These are phyloP conservation scores for Triticum monococcum DNA, from an alignment of 176 grass and related monocot genomes.

Conservation along the genomic window DNA sequence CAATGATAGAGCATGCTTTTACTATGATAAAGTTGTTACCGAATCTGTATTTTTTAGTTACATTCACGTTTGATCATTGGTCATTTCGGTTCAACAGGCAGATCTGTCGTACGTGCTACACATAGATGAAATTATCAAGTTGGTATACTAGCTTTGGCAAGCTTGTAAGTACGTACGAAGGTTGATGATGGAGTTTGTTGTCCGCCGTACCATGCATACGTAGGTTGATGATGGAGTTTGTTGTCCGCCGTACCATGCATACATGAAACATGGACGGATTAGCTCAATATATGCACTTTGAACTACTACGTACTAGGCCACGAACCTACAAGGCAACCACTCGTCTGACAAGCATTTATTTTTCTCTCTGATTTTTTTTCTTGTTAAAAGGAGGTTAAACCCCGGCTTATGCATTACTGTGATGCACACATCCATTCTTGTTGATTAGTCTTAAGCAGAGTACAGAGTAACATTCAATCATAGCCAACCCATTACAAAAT, in stretches of 20 bases:
- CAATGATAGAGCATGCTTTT: constrained; percentile 4
- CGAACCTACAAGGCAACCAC: background rate
- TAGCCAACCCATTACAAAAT: too few relatives aligned
- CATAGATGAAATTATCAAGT: background rate
- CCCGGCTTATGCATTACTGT: too few relatives aligned
- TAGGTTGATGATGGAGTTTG: constrained; percentile 6
- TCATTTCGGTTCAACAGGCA: background rate
- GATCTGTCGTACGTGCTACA: background rate
- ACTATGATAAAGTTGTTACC: background rate
- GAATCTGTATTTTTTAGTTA: background rate
- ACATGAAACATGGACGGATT: background rate
- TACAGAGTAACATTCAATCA: too few relatives aligned
- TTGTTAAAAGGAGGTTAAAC: too few relatives aligned
- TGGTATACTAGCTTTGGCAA: background rate
- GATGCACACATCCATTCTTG: too few relatives aligned
- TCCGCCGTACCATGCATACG: background rate
- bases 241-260: background rate
- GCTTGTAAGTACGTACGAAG: background rate
- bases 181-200: constrained; percentile 12
- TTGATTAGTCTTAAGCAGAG: too few relatives aligned
- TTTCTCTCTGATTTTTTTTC: background rate
- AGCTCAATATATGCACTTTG: background rate
- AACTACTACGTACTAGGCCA: too few relatives aligned
- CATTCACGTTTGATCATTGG: background rate
- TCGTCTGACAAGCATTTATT: background rate